Conservation (phyloP, 2,329 filamentous ascomycete species). For the Aureobasidium sp. region DNA sequence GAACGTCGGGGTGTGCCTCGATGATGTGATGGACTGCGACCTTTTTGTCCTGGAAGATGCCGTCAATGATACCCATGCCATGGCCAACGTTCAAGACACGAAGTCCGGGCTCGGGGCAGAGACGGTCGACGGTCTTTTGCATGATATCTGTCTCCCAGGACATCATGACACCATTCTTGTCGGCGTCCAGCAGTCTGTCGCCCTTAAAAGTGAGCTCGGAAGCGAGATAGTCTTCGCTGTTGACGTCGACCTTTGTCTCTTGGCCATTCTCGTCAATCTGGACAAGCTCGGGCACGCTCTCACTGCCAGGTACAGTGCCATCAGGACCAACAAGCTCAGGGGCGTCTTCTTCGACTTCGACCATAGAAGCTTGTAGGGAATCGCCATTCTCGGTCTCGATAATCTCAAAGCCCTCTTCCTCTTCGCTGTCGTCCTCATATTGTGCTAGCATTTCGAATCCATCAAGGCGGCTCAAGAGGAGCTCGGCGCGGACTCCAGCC, state of each 20-base stretch:
- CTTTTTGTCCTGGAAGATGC: conserved; percentile 48
- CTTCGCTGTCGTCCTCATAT: conserved; percentile 56
- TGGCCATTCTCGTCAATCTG: conserved; percentile 32
- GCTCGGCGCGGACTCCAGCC: conserved; percentile 90
- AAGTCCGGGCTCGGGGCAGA: conserved; percentile 43
- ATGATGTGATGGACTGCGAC: conserved; percentile 55
- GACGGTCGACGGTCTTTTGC: conserved; percentile 48
- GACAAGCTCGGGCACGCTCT: conserved; percentile 30
- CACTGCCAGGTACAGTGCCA: conserved; percentile 22
- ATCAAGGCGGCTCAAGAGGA: conserved; percentile 84
- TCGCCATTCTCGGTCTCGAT: conserved; percentile 7
- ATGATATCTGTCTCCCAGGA: conserved; percentile 58
- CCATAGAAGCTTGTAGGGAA: conserved; percentile 20
- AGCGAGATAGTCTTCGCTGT: conserved; percentile 54
- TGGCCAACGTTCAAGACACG: conserved; percentile 57
- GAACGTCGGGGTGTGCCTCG: conserved; percentile 56
- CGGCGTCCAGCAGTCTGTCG: conserved; percentile 52
- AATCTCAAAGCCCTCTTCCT: conserved; percentile 32
- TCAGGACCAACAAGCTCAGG: conserved; percentile 26
- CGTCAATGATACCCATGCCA: conserved; percentile 58
- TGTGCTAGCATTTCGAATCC: conserved; percentile 80
- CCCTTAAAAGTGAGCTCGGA: conserved; percentile 54
- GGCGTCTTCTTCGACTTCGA: conserved; percentile 16
- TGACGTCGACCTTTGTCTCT: conserved; percentile 34
- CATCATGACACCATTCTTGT: conserved; percentile 61